phyloP scores from a whole-genome alignment of 192 early-diverging fungal genomes.

The Coemansia sp. region DNA sequence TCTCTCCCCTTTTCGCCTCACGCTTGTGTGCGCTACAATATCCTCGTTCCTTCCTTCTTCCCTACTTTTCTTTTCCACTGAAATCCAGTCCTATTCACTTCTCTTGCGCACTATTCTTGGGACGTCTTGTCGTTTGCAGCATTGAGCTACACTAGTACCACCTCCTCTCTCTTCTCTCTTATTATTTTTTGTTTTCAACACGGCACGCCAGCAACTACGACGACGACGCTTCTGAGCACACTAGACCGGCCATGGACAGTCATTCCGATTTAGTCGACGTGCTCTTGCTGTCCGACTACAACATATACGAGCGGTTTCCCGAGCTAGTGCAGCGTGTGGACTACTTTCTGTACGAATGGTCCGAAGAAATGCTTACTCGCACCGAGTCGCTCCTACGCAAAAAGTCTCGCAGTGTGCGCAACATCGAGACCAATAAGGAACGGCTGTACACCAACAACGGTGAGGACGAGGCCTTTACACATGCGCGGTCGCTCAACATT shows the following conservation, averaged over 20 bases:
- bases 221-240: background rate
- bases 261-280: slow-evolving; percentile 49
- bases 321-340: slow-evolving; percentile 57
- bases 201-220: slow-evolving; percentile 1
- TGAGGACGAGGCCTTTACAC: slow-evolving; percentile 47
- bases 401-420: slow-evolving; percentile 27
- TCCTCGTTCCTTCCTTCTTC: background rate
- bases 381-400: slow-evolving; percentile 45
- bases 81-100: background rate
- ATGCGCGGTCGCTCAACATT: slow-evolving; percentile 50
- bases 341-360: slow-evolving; percentile 55
- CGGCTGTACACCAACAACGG: slow-evolving; percentile 18
- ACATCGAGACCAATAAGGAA: slow-evolving; percentile 6
- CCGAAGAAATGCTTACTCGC: slow-evolving; percentile 42
- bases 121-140: background rate
- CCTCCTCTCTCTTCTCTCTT: background rate
- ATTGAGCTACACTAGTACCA: background rate
- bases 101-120: background rate
- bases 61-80: background rate
- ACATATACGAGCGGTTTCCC: slow-evolving; percentile 56
- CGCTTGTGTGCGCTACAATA: slow-evolving; percentile 15
- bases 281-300: slow-evolving; percentile 50
- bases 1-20: slow-evolving; percentile 19
- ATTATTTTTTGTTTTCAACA: background rate
- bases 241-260: slow-evolving; percentile 38